Conservation (phyloP, 331 rosid species). For the Cucumis variabilis region DNA sequence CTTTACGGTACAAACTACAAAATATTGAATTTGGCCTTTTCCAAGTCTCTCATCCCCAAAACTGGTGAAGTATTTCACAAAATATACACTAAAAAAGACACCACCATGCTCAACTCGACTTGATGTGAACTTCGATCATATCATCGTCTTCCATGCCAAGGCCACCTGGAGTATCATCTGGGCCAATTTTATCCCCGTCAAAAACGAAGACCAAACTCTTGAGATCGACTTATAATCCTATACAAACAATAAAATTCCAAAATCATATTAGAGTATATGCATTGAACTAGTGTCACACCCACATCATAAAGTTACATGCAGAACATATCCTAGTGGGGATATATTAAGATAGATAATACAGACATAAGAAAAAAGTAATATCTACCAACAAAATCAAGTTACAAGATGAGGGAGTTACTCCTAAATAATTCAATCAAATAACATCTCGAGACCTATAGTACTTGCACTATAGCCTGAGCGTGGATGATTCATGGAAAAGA, state of each 20-base stretch:
- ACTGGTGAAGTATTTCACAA: not conserved
- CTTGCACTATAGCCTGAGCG: not conserved
- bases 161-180: slow-evolving; percentile 64
- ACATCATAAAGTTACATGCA: not conserved
- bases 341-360: not conserved
- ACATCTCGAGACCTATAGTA: not conserved
- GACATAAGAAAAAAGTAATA: not conserved
- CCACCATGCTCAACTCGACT: slow-evolving; percentile 42
- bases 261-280: not conserved
- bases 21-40: not conserved
- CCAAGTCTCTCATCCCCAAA: not conserved
- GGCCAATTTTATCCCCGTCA: slow-evolving; percentile 82
- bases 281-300: not conserved
- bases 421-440: not conserved
- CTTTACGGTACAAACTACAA: not conserved
- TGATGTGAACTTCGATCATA: slow-evolving; percentile 78
- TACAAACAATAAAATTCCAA: slow-evolving; percentile 31
- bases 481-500: not conserved
- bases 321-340: not conserved
- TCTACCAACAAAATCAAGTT: not conserved
- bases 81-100: slow-evolving; percentile 7
- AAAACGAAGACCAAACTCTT: slow-evolving; percentile 65
- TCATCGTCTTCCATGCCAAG: slow-evolving; percentile 91
- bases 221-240: slow-evolving; percentile 81
- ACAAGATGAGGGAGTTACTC: not conserved